Evolutionary conservation across 371 early-diverging fungal species (phyloP).

Genomic region (Chytridium lagenaria): DNA sequence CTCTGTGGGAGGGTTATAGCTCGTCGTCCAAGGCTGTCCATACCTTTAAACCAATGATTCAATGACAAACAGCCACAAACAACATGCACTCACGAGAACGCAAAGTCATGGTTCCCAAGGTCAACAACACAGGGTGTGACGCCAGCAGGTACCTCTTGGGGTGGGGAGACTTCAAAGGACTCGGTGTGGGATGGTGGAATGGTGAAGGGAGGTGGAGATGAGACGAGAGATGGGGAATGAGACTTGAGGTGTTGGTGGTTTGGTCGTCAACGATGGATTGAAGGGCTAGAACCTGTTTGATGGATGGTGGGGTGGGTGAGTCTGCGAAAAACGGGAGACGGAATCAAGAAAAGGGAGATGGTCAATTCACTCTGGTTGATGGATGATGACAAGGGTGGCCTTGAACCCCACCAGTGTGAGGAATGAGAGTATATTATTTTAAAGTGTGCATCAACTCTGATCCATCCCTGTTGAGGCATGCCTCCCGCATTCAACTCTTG

Average conservation of each 20-base stretch:
- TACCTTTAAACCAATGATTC: conserved; percentile 5
- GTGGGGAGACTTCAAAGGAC: conserved; percentile 25
- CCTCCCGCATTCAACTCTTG: too few species aligned
- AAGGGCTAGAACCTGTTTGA: not conserved
- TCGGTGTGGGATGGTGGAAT: conserved; percentile 24
- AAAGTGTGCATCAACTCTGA: not conserved
- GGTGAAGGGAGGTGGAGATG: not conserved
- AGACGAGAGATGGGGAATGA: not conserved
- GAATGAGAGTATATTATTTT: not conserved
- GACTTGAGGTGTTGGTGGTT: not conserved
- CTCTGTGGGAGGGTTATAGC: conserved; percentile 25
- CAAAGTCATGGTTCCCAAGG: conserved; percentile 30
- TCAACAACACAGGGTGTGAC: conserved; percentile 14
- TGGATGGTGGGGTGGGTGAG: too few species aligned
- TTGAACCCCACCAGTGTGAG: not conserved
- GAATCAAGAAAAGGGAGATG: not conserved
- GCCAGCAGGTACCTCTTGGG: conserved; percentile 9
- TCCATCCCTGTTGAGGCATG: not conserved
- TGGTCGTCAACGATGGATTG: not conserved
- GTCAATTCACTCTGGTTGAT: not conserved
- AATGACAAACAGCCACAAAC: not conserved
- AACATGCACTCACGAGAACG: conserved; percentile 26
- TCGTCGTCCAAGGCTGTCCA: conserved; percentile 37
- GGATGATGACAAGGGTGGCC: too few species aligned
- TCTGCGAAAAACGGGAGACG: too few species aligned